Base-by-base conservation (phyloP, 768 basidiomycete genomes). In the Pleurotus platypus region DNA sequence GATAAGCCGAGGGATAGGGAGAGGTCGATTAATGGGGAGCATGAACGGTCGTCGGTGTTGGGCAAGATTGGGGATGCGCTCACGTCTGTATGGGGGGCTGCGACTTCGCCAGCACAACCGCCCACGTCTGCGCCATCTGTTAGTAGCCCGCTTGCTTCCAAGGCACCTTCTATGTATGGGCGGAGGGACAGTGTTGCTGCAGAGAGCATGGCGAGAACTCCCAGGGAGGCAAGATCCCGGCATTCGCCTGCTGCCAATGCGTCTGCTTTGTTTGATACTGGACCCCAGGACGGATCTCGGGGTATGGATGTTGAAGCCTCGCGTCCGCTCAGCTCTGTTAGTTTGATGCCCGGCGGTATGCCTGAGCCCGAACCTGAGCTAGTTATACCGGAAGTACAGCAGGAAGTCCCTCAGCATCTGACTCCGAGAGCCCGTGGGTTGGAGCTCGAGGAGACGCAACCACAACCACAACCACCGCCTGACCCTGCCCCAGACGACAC, bases 81-180 rank as follows among this genome's bases (percentile, higher is more conserved):
- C 43, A 74, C 64, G 18, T 73, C 80, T 0, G 71, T 82, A 4
- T 83, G 83, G 81, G 84, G 82, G 37, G 45, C 62, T n/a, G 55
- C 45, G 11, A 61, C 62, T 56, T 46, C 58, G 35, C 49, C 57
- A 8, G 18, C 58, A 11, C 24, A 26, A 26, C 24, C 24, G 0
- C 24, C 24, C 24, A 26, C 35, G 4, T 45, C 46, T 4, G 15
- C 54, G 13, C 43, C 54, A 12, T 15, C 43, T 43, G 42, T 37
- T 35, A 37, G 26, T 26, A 55, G 54, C 43, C 45, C 26, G 18
- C 22, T 24, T 24, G 42, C 54, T 37, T 55, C 54, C 11, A 43
- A 39, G 27, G 24, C 13, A 35, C n/a, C 26, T 15, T 55, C 54
- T 8, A 46, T 53, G 11, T 53, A 53, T 22, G 50, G 50, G 16